phyloP scores from a whole-genome alignment of 352 stramenopile genomes.

The Sclerospora graminicola region DNA sequence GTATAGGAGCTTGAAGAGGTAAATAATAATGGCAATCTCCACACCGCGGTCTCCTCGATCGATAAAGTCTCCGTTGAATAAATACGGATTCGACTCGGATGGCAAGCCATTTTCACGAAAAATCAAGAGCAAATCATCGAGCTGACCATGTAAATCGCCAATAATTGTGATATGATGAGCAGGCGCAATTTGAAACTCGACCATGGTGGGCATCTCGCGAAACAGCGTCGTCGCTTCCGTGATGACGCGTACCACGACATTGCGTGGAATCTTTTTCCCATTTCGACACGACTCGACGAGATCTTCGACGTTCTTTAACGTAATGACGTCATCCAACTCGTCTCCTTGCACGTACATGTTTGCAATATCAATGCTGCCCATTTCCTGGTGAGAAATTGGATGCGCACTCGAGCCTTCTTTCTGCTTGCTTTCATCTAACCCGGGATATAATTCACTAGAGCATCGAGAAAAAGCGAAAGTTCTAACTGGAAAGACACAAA shows the following conservation, averaged over 20 bases:
- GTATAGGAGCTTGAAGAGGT: conserved; percentile 75
- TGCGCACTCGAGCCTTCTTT: conserved; percentile 1
- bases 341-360: conserved; percentile 72
- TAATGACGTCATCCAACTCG: conserved; percentile 51
- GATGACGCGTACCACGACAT: conserved; percentile 65
- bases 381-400: conserved; percentile 39
- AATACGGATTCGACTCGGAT: conserved; percentile 62
- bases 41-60: conserved; percentile 67
- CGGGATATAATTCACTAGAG: conserved; percentile 70
- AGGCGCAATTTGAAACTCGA: conserved; percentile 55
- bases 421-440: conserved; percentile 35
- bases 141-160: conserved; percentile 77
- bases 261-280: conserved; percentile 64
- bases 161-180: conserved; percentile 72
- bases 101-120: conserved; percentile 76
- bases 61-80: conserved; percentile 85
- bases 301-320: conserved; percentile 47
- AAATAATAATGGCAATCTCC: conserved; percentile 76
- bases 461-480: conserved; percentile 70
- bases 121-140: conserved; percentile 79
- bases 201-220: conserved; percentile 41
- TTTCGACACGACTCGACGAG: conserved; percentile 76
- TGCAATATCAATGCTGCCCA: conserved; percentile 72
- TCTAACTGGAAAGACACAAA: conserved; percentile 30
- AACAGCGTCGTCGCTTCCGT: conserved; percentile 48